Base-by-base conservation (phyloP, 78 protist genomes). In the Dictyostelium intermedium region DNA sequence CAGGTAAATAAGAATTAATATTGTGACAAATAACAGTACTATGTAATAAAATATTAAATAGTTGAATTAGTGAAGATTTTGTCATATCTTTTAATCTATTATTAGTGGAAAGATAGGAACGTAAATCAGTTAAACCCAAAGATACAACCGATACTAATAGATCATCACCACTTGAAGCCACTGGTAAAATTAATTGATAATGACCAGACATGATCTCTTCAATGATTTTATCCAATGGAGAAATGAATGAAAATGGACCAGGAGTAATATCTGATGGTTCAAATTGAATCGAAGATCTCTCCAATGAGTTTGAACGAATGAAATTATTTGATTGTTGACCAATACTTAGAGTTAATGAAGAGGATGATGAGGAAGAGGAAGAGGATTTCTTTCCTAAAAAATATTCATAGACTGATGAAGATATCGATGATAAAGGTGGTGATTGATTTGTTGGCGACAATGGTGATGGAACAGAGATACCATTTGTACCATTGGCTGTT, bases 101-200 rank as follows among this genome's bases (percentile, higher is more conserved):
- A 23, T 5, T 5, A 23, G 35, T 20, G 18, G 47, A 74, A 14
- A 77, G 27, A 77, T 76, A 66, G 0, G 79, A 35, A 79, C 87
- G 82, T 35, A 74, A 63, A 20, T 89, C 94, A n/a, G 56, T 18
- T 23, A 89, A 45, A 30, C 84, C 76, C 18, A n/a, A 30, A 2
- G 83, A 66, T 10, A 89, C 77, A 1, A 76, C 50, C 3, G 87
- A 25, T 43, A 89, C 85, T 1, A 81, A 35, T 60, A 80, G 13
- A 13, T 89, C 94, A 47, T 89, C 94, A 43, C 94, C 94, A 53
- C 72, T 80, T 14, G 87, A 32, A 5, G 94, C 84, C 27, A 89
- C 45, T 30, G 84, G 83, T 69, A 66, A 27, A 39, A 89, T 89
- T 0, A 80, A 70, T 30, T 89, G 87, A 80, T 89, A 89, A 23